Base-by-base conservation (phyloP, 1,139 yeast species). In the Spathaspora sp. region DNA sequence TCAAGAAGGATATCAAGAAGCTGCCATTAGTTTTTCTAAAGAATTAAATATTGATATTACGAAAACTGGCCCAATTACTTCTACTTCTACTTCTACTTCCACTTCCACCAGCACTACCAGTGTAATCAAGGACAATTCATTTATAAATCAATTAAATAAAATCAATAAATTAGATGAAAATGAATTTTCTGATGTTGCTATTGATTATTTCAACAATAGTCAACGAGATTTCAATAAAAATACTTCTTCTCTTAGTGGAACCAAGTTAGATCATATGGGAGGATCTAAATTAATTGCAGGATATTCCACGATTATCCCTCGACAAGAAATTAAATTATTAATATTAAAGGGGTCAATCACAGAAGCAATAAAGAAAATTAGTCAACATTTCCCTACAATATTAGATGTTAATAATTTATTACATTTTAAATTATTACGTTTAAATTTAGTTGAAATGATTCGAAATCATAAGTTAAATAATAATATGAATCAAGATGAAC, bases 391-490 rank as follows among this genome's bases (percentile, higher is more conserved):
- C 58, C 87, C 88, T 0, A 70, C 75, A 1, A 64, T 82, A 16
- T 63, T 82, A 24, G 86, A 81, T 51, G 64, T 74, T 29, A 80
- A 81, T 54, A 78, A 78, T 49, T 64, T 77, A 34, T 64, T 85
- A n/a, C 84, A 84, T 57, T 85, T 84, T 64, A 80, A 81, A 59
- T 64, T 86, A 37, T 62, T 84, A 44, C 68, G 87, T 44, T 64
- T 85, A 48, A 81, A 80, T 52, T 64, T 84, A 46, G 79, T 84
- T 34, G 89, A 84, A 60, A 81, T 81, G 80, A 83, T 84, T 29
- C 61, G 87, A 43, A 60, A 58, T 29, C 83, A 82, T 51, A 76
- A 78, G 51, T 51, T 64, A 16, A 48, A 49, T 7, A 62, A 56
- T n/a, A 59, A 55, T 10, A 57, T 59, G 37, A 49, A 50, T 27